Percentiles rank a stretch among this genome's conserved stretches.
phyloP scores from a whole-genome alignment of 176 grass and related monocot genomes.

The Phoenix dactylifera region DNA sequence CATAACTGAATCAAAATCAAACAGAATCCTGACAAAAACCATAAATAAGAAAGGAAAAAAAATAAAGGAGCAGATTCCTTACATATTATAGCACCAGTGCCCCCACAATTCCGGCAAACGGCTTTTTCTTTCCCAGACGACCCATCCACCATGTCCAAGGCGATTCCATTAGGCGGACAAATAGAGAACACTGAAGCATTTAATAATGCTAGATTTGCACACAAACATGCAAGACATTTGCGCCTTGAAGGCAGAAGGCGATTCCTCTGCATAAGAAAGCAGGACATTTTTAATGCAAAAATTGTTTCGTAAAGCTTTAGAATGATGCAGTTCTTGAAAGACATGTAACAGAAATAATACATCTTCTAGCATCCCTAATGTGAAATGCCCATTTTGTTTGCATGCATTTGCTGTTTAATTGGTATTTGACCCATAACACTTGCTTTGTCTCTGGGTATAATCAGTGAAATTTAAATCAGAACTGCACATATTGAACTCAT shows the following conservation, averaged over 20 bases:
- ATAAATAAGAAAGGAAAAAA: conserved; percentile 3
- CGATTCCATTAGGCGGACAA: conserved; percentile 33
- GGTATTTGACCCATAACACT: too few species aligned
- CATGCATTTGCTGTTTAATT: too few species aligned
- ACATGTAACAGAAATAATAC: too few species aligned
- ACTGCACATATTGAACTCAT: too few species aligned
- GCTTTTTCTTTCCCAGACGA: conserved; percentile 34
- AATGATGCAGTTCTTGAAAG: too few species aligned
- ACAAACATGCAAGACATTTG: conserved; percentile 64
- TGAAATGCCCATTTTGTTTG: too few species aligned
- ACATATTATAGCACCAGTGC: conserved; percentile 86
- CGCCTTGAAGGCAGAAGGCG: conserved; percentile 38
- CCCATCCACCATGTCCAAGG: conserved; percentile 30
- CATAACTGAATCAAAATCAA: too few species aligned
- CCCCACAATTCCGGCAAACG: conserved; percentile 74
- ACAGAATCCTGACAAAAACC: too few species aligned
- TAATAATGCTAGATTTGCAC: conserved; percentile 53
- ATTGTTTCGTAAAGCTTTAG: too few species aligned
- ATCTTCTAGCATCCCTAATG: too few species aligned
- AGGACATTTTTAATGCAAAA: neutral
- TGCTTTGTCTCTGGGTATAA: too few species aligned
- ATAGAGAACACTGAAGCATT: conserved; percentile 37
- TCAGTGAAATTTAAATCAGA: too few species aligned
- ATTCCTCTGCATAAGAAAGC: conserved; percentile 27
- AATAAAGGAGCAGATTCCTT: conserved; percentile 19